Evolutionary conservation across 352 stramenopile genomes (phyloP).

Genomic region (Globisporangium canariense): DNA sequence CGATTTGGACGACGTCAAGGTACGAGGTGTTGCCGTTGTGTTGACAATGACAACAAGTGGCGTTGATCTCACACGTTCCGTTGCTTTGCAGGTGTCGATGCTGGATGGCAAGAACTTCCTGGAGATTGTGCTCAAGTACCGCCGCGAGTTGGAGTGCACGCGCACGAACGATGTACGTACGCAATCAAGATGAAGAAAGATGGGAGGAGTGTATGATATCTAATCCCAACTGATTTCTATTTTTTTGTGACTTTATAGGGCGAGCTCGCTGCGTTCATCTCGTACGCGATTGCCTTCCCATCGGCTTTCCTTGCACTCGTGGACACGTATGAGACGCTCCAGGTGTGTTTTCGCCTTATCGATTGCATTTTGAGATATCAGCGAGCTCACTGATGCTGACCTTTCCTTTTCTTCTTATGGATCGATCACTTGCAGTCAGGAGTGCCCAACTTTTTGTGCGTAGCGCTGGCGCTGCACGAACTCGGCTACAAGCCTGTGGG

Average conservation of each 20-base stretch:
- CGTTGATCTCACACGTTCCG: background rate
- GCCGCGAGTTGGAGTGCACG: slow-evolving; percentile 55
- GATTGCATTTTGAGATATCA: background rate
- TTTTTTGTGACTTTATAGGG: slow-evolving; percentile 56
- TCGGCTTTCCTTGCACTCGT: slow-evolving; percentile 96
- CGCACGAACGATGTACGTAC: slow-evolving; percentile 78
- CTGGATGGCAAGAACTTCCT: slow-evolving; percentile 80
- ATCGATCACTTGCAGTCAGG: slow-evolving; percentile 66
- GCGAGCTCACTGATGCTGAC: background rate
- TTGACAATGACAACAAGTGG: background rate
- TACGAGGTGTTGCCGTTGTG: background rate
- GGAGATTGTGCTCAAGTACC: slow-evolving; percentile 80
- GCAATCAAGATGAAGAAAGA: background rate
- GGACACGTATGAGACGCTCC: slow-evolving; percentile 98
- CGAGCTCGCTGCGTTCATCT: slow-evolving; percentile 98
- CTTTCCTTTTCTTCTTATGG: background rate
- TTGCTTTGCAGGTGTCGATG: slow-evolving; percentile 24
- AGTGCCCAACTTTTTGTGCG: slow-evolving; percentile 96
- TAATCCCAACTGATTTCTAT: slow-evolving; percentile 1
- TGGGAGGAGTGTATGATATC: background rate
- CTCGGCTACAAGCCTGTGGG: slow-evolving; percentile 89
- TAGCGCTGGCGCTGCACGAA: slow-evolving; percentile 93
- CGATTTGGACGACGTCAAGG: slow-evolving; percentile 90
- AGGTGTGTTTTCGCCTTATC: slow-evolving; percentile 32
- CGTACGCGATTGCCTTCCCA: slow-evolving; percentile 97